Evolutionary conservation across 352 stramenopile species (phyloP).

Genomic region (Phytopythium sindhum): DNA sequence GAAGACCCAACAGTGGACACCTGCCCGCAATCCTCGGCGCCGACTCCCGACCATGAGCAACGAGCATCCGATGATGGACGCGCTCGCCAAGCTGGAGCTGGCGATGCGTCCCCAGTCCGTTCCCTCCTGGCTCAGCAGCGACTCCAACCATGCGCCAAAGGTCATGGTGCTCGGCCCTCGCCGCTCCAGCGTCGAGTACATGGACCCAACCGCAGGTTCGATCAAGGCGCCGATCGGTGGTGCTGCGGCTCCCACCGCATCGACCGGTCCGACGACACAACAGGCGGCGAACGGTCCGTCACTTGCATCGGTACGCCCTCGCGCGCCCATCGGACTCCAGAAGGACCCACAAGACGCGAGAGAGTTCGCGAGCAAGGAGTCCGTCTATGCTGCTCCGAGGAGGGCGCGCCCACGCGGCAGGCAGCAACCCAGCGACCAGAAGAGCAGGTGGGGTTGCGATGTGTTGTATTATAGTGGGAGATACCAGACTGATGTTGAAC

Average conservation of each 20-base stretch:
- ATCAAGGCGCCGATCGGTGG: neutral
- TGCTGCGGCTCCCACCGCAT: neutral
- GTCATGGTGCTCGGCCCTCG: constrained; percentile 50
- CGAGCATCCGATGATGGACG: constrained; percentile 43
- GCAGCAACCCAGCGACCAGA: constrained; percentile 21
- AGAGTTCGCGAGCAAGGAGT: constrained; percentile 43
- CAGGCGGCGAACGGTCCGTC: constrained; percentile 13
- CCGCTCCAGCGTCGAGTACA: constrained; percentile 45
- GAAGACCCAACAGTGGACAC: neutral
- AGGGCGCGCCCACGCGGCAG: constrained; percentile 36
- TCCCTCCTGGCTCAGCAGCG: constrained; percentile 69
- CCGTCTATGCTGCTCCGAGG: constrained; percentile 35
- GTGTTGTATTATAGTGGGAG: neutral
- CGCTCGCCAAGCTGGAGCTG: constrained; percentile 66
- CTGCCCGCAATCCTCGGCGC: no score
- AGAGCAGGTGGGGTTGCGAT: constrained; percentile 26
- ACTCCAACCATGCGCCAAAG: constrained; percentile 66
- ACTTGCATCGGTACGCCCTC: constrained; percentile 40
- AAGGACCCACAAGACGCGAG: constrained; percentile 38
- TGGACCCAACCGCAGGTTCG: constrained; percentile 26
- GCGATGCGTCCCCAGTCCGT: constrained; percentile 68
- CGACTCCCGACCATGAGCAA: constrained; percentile 12
- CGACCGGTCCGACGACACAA: neutral
- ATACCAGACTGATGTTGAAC: neutral
- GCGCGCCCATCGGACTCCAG: constrained; percentile 51